Conservation (phyloP, 2,329 filamentous ascomycete species). For the Apiospora malaysiana region DNA sequence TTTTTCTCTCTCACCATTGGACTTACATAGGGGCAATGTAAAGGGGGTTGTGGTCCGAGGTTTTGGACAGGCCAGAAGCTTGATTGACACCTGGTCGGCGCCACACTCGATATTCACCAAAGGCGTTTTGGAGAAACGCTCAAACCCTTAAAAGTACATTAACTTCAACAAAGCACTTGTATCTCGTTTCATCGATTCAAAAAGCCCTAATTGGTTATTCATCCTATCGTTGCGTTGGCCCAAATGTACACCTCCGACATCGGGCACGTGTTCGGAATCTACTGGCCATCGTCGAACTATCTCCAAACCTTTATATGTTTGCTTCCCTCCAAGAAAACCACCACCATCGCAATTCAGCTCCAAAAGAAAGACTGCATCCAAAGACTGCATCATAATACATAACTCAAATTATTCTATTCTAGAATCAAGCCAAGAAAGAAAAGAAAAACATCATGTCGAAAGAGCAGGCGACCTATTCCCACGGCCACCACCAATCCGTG, state of each 20-base stretch:
- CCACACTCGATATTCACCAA: too few relatives aligned
- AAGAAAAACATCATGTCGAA: background rate
- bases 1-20: too few relatives aligned
- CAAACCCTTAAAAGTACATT: background rate
- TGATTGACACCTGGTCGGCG: too few relatives aligned
- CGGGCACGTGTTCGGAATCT: background rate
- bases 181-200: background rate
- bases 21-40: too few relatives aligned
- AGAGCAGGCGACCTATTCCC: conserved; percentile 21
- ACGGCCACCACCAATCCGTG: conserved; percentile 32
- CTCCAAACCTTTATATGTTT: background rate
- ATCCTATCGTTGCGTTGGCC: background rate
- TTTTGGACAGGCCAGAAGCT: too few relatives aligned
- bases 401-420: too few relatives aligned
- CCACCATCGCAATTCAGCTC: background rate
- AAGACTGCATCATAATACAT: too few relatives aligned
- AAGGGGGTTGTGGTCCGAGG: too few relatives aligned
- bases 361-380: background rate
- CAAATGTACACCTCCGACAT: background rate
- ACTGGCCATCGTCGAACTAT: background rate
- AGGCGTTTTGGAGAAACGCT: too few relatives aligned
- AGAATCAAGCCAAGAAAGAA: too few relatives aligned
- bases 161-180: background rate
- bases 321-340: background rate
- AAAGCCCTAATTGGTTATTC: background rate